These are phyloP conservation scores for Dianthus caryophyllus DNA, from an alignment of 148 eudicot species.

Conservation along the genomic window DNA sequence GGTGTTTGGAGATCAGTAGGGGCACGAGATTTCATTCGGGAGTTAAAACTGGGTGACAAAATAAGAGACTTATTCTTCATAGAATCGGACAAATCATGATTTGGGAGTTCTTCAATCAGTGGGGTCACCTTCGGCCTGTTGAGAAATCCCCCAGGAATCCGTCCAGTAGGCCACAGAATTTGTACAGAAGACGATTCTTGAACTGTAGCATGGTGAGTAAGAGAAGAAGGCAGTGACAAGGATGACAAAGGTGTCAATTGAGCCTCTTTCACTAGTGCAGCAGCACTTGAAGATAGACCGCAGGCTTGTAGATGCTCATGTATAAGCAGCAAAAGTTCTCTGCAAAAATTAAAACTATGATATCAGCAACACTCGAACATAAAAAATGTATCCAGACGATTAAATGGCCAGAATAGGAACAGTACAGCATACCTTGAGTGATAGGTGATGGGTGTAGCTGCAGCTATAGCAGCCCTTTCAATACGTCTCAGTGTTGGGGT, in stretches of 20 bases:
- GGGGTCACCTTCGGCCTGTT: slow-evolving; percentile 34
- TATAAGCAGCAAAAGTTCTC: slow-evolving; percentile 87
- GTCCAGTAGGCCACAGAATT: slow-evolving; percentile 87
- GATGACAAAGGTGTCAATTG: slow-evolving; percentile 80
- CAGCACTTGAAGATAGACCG: slow-evolving; percentile 78
- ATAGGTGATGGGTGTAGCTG: slow-evolving; percentile 93
- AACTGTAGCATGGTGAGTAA: slow-evolving; percentile 54
- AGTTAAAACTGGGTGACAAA: slow-evolving; percentile 45
- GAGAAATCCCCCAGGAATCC: slow-evolving; percentile 51
- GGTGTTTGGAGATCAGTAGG: slow-evolving; percentile 40
- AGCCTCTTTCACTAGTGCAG: slow-evolving; percentile 76
- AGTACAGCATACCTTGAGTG: slow-evolving; percentile 57
- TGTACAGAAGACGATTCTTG: slow-evolving; percentile 60
- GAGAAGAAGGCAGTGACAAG: slow-evolving; percentile 59
- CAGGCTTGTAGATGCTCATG: slow-evolving; percentile 95
- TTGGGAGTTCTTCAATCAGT: slow-evolving; percentile 37
- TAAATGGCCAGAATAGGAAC: slow-evolving; percentile 9
- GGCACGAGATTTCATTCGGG: slow-evolving; percentile 33
- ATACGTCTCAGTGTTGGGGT: slow-evolving; percentile 91
- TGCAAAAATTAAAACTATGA: slow-evolving; percentile 29
- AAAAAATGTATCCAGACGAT: background rate
- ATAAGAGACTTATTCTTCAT: slow-evolving; percentile 53
- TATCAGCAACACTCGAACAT: background rate
- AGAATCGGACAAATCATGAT: slow-evolving; percentile 43
- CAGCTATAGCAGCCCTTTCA: slow-evolving; percentile 98